Evolutionary conservation across 2,329 filamentous ascomycete species (phyloP), one percentile per base, ranked within the genome.

Genomic region (Exophiala lecanii-corni): DNA sequence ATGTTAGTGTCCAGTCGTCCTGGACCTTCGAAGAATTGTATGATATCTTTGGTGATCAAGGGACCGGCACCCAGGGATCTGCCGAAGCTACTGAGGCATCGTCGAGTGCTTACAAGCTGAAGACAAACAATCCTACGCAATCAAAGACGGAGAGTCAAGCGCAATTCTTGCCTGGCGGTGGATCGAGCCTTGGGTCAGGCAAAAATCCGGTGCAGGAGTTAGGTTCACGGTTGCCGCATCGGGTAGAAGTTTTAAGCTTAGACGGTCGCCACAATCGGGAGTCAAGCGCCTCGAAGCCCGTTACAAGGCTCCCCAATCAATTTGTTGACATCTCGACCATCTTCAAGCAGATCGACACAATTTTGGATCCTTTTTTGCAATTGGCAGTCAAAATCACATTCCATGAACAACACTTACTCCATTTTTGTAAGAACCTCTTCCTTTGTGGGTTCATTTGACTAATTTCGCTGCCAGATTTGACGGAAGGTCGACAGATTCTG

Each of bases 211-310:
- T n/a, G n/a, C n/a, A n/a, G 6, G 33, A 20, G 6, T 35, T 17
- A 10, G 33, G 15, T 18, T 35, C 16, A 35, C 33, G 33, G 33
- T 35, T 35, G 18, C 33, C 33, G 12, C 17, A 35, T 35, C 33
- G 33, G 18, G 33, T 18, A 9, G 16, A n/a, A 35, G 7, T 4
- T 20, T 18, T 9, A 35, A 17, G 13, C 33, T 17, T 6, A 19
- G 23, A 26, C 7, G 23, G 23, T 12, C 6, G 12, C 7, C 12
- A 7, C 23, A 26, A 12, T 12, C 7, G 23, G 12, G 12, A 26
- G 7, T 26, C 23, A 6, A 26, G 23, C 23, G 7, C 23, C 6
- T 26, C 23, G 7, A 12, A 6, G 7, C 23, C 23, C 7, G 23
- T 6, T 7, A 26, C 12, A 26, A 26, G 23, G 23, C 23, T 12